Base-by-base conservation (phyloP, 371 early-diverging fungal genomes). In the Mucor racemosus region DNA sequence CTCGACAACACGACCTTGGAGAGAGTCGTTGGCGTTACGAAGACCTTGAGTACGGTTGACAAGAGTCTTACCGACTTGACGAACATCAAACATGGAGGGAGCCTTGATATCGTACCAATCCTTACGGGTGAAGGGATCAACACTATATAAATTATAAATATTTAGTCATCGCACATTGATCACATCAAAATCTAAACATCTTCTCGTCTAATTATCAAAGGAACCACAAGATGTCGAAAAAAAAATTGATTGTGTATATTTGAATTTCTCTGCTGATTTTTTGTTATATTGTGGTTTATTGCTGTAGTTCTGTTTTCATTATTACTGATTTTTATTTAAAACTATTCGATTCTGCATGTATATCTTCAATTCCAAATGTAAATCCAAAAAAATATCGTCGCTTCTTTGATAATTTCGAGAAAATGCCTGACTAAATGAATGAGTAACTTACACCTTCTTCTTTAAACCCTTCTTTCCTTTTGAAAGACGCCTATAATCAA, bases 11-110 rank as follows among this genome's bases (percentile, higher is more conserved):
- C 99, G 97, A 78, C 94, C 95, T 89, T 96, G 94, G 72, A 99
- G 87, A 82, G 87, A 91, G 79, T 97, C 98, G 85, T 94, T 94
- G 86, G 99, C 97, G 87, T 97, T 89, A 91, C 93, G 96, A 81
- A 97, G 84, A 88, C 99, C 99, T 90, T 97, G 97, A 85, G 97
- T 95, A 74, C 99, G 95, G 97, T 99, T 99, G 87, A 98, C 99
- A 73, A 99, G 91, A 76, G 99, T 99, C 93, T 98, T 98, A 77
- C 98, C 99, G 71, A 95, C 92, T 76, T 94, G 90, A 75, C 97
- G 95, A 73, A 90, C 89, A 63, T 92, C 91, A 79, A 99, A 99
- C 85, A 96, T 90, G 78, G 95, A 90, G 71, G 99, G 99, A 69
- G 97, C 98, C 88, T 26, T 26, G 26, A 26, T 26, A 26, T 26